Conservation (phyloP, 2,329 filamentous ascomycete genomes). For the Ophiostoma sp. region DNA sequence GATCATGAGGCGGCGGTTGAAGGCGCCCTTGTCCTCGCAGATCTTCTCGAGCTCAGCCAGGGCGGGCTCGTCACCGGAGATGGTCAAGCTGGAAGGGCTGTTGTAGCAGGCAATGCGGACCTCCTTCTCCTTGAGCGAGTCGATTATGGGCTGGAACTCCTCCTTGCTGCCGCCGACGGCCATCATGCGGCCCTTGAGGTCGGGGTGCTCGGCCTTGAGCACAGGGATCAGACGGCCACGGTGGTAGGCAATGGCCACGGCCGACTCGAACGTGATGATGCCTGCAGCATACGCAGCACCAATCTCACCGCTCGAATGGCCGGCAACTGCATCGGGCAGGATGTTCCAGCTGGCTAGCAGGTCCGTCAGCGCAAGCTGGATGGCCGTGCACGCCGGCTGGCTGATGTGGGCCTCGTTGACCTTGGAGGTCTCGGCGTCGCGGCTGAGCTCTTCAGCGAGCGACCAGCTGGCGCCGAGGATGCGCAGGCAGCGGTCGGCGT, state of each 20-base stretch:
- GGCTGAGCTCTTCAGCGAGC: slow-evolving; percentile 22
- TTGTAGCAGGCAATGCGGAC: slow-evolving; percentile 35
- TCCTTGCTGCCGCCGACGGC: slow-evolving; percentile 33
- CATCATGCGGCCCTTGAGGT: slow-evolving; percentile 39
- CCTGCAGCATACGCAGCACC: slow-evolving; percentile 41
- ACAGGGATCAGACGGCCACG: slow-evolving; percentile 36
- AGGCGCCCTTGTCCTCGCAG: slow-evolving; percentile 30
- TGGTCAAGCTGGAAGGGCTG: slow-evolving; percentile 33
- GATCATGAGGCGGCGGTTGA: slow-evolving; percentile 37
- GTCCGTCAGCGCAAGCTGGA: slow-evolving; percentile 44
- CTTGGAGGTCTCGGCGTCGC: slow-evolving; percentile 20
- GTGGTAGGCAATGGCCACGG: slow-evolving; percentile 40
- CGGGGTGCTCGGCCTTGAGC: slow-evolving; percentile 25
- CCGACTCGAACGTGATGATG: slow-evolving; percentile 34
- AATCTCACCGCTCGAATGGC: slow-evolving; percentile 45
- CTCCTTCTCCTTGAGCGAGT: slow-evolving; percentile 29
- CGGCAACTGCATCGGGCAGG: slow-evolving; percentile 34
- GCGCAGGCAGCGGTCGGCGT: slow-evolving; percentile 22
- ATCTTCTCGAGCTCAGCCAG: slow-evolving; percentile 29
- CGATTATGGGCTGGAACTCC: slow-evolving; percentile 31
- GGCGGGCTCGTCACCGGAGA: slow-evolving; percentile 36
- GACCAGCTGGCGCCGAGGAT: slow-evolving; percentile 25
- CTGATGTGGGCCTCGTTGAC: slow-evolving; percentile 37
- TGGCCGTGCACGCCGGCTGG: slow-evolving; percentile 49
- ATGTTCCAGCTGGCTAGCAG: slow-evolving; percentile 31